phyloP scores from a whole-genome alignment of 2,329 filamentous ascomycete species.

The Pseudonectria buxi region DNA sequence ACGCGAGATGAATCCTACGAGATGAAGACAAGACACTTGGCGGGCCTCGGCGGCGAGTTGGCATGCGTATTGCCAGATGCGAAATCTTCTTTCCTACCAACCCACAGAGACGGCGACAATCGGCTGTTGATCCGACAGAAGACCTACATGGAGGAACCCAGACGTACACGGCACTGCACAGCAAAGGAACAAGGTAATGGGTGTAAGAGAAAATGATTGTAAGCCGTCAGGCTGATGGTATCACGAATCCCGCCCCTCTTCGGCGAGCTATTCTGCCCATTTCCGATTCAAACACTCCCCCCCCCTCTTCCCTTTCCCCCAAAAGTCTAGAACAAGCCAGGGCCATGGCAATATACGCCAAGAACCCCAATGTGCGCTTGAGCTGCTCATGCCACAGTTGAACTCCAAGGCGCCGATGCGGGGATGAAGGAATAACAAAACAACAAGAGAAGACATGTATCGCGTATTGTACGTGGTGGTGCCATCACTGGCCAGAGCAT shows the following conservation, averaged over 20 bases:
- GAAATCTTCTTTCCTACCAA: too few relatives aligned
- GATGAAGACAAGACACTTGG: too few relatives aligned
- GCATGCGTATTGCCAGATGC: too few relatives aligned
- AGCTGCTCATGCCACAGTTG: slow-evolving; percentile 14
- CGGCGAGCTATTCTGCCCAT: background rate
- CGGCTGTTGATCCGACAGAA: too few relatives aligned
- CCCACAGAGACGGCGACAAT: too few relatives aligned
- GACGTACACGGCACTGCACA: too few relatives aligned
- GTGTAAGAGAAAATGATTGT: background rate
- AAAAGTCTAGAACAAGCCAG: slow-evolving; percentile 1
- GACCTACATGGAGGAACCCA: too few relatives aligned
- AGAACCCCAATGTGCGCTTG: too few relatives aligned
- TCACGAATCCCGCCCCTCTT: background rate
- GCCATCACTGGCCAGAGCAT: slow-evolving; percentile 12
- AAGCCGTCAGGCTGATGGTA: slow-evolving; percentile 1
- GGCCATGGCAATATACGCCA: slow-evolving; percentile 1
- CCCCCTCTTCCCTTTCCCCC: background rate
- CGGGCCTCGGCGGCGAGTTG: too few relatives aligned
- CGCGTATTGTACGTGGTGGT: too few relatives aligned
- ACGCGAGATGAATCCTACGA: too few relatives aligned
- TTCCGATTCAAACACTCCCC: background rate
- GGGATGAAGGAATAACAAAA: slow-evolving; percentile 1
- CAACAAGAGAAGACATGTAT: slow-evolving; percentile 10
- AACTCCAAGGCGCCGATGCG: slow-evolving; percentile 23
- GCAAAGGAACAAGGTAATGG: background rate